Evolutionary conservation across 805 yeast species (phyloP), one percentile per base, ranked within the genome.

Genomic region (Metschnikowia kofuensis): DNA sequence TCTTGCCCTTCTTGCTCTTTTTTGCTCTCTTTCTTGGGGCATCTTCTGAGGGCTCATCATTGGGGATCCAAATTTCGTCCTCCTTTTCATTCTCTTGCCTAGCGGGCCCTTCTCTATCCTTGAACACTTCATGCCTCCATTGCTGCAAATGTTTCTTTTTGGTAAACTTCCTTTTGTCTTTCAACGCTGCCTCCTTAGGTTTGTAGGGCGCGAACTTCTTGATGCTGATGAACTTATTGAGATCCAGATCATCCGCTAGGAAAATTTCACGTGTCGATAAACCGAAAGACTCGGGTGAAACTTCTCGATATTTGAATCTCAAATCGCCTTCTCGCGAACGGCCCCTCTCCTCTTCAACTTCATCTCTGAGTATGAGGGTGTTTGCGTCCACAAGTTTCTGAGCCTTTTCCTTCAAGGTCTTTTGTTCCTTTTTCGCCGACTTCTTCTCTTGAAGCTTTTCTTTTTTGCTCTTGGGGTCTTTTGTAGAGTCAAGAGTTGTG

Each of bases 171-270:
- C 95, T 78, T 68, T 82, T 86, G 66, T 94, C 99, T 63, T 85
- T 89, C 56, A 75, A 68, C 54, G 83, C 76, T 54, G 77, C 75
- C 50, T 87, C 95, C 55, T 79, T 79, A 26, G 89, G 82, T 65
- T 97, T 82, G 66, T 88, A 94, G 29, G 98, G 92, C 0, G 98
- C 97, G 56, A 94, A 83, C 67, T 91, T 91, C 74, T 92, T 92
- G 59, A 94, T 72, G 21, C 97, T 94, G 49, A 90, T 84, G 60
- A 77, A 90, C 48, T 84, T 85, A 67, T 94, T 94, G 66, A 94
- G 75, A 42, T 85, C 87, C 52, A 78, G 76, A 65, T 94, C 99
- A 61, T 88, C 92, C 12, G 99, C 99, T 50, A 89, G 70, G 46
- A 94, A 74, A 42, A 94, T 94, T 59, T 94, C 99, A 53, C 94